These are phyloP conservation scores for Fraxinus sp. DNA, from an alignment of 305 asterid species.

Conservation along the genomic window DNA sequence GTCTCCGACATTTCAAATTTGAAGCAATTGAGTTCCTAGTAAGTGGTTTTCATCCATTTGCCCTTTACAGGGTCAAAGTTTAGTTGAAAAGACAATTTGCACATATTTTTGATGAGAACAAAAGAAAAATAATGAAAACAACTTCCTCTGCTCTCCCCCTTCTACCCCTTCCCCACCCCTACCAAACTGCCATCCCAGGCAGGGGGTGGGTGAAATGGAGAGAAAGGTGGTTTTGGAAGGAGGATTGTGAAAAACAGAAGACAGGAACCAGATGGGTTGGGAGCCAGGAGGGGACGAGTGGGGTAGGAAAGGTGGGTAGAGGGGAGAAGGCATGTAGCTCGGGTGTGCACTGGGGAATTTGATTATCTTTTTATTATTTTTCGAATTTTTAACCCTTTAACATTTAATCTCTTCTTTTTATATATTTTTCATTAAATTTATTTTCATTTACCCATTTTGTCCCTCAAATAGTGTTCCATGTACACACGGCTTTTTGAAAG, in stretches of 20 bases:
- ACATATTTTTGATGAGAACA: neutral
- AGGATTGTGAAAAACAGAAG: neutral
- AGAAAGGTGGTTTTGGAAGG: neutral
- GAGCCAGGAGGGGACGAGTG: neutral
- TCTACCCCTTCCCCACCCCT: neutral
- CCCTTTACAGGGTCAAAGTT: neutral
- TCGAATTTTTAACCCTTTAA: neutral
- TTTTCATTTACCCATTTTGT: neutral
- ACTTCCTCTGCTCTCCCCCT: neutral
- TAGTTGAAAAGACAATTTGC: neutral
- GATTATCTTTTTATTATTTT: neutral
- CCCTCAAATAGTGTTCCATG: neutral
- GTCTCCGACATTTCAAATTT: neutral
- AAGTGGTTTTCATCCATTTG: neutral
- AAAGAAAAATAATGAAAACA: neutral
- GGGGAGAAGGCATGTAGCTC: neutral
- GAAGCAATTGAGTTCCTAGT: neutral
- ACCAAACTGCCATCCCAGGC: neutral
- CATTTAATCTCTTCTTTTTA: neutral
- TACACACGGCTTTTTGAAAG: neutral
- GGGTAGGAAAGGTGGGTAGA: neutral
- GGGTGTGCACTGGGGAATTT: neutral
- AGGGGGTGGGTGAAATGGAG: neutral
- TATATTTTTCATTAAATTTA: neutral
- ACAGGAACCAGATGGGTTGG: neutral